phyloP scores from a whole-genome alignment of 306 rosid species.

The Psophocarpus tetragonolobus region DNA sequence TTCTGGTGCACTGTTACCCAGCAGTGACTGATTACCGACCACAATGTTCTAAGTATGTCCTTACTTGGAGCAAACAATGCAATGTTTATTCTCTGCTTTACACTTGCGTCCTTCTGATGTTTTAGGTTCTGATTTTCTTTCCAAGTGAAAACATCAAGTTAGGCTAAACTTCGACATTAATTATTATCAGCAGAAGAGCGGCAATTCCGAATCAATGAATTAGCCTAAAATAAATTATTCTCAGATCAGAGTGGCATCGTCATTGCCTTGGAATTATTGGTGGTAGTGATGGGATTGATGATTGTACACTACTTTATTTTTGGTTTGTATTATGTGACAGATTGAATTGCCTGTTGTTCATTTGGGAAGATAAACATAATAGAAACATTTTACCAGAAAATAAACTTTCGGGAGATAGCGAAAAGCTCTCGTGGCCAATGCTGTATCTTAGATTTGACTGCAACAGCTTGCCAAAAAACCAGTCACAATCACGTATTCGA shows the following conservation, averaged over 20 bases:
- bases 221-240: conserved; percentile 32
- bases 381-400: background rate
- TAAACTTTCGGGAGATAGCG: conserved; percentile 25
- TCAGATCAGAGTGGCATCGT: conserved; percentile 18
- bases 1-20: background rate
- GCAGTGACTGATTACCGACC: conserved; percentile 32
- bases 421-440: conserved; percentile 22
- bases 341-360: conserved; percentile 27
- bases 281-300: conserved; percentile 39
- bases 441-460: conserved; percentile 18
- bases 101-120: background rate
- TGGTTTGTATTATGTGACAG: conserved; percentile 25
- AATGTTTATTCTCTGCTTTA: conserved; percentile 20
- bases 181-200: background rate
- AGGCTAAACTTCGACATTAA: conserved; percentile 31
- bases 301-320: conserved; percentile 8
- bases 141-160: conserved; percentile 32
- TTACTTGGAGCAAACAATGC: conserved; percentile 2
- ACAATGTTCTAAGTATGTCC: conserved; percentile 19
- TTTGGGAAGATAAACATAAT: conserved; percentile 19
- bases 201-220: conserved; percentile 32
- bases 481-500: background rate
- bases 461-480: background rate
- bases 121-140: conserved; percentile 16
- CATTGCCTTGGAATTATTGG: conserved; percentile 38